Percentiles rank a stretch among this genome's conserved stretches.
phyloP scores from a whole-genome alignment of 495 filamentous ascomycete species.

The Umbilicaria muhlenbergii region DNA sequence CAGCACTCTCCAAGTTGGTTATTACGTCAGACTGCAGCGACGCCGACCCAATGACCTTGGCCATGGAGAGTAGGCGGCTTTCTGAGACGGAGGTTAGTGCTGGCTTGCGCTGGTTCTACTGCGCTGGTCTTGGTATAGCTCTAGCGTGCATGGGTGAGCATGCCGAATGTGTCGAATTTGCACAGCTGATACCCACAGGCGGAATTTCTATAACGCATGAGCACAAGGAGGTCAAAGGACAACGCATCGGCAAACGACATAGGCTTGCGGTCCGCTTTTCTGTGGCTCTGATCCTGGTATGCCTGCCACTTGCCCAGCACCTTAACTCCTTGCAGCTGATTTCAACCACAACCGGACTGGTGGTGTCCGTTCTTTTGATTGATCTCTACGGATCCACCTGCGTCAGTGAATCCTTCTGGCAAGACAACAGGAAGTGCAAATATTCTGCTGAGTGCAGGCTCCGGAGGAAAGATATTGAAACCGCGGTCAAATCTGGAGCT shows the following conservation, averaged over 20 bases:
- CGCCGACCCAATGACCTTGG: constrained; percentile 26
- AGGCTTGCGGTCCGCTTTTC: constrained; percentile 30
- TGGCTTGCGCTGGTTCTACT: constrained; percentile 44
- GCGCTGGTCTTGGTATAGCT: constrained; percentile 34
- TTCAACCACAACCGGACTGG: constrained; percentile 29
- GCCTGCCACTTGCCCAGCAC: constrained; percentile 27
- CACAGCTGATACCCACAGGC: constrained; percentile 8
- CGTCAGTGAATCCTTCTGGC: constrained; percentile 25
- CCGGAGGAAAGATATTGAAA: constrained; percentile 20
- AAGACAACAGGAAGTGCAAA: constrained; percentile 11
- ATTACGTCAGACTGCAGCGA: constrained; percentile 32
- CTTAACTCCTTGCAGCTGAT: constrained; percentile 35
- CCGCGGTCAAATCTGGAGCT: constrained; percentile 13
- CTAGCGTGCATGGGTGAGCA: constrained; percentile 31
- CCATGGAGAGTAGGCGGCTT: constrained; percentile 24
- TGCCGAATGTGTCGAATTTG: not conserved
- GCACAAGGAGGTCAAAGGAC: constrained; percentile 24
- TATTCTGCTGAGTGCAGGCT: constrained; percentile 23
- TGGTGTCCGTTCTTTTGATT: constrained; percentile 28
- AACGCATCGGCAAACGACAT: constrained; percentile 28
- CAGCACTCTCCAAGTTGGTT: constrained; percentile 36
- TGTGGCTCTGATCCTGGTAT: constrained; percentile 30
- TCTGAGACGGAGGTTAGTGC: constrained; percentile 25
- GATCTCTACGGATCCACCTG: constrained; percentile 36
- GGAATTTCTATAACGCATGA: constrained; percentile 27